Base-by-base conservation (phyloP, 345 rosid species). In the Odontarrhena argentea region DNA sequence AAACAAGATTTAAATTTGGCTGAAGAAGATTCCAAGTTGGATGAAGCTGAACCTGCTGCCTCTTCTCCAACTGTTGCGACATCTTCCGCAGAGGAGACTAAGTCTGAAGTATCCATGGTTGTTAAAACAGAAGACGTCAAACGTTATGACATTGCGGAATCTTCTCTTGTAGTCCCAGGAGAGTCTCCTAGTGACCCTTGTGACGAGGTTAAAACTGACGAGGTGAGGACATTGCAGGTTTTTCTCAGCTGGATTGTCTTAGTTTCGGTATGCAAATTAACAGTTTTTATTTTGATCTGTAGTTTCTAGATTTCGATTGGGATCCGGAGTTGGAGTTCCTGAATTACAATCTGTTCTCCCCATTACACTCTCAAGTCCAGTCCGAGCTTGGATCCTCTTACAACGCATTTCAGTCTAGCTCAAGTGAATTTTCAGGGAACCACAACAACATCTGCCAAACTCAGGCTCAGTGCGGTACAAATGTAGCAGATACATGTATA, bases 1-100 rank as follows among this genome's bases (percentile, higher is more conserved):
- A 89, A 89, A 69, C 77, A 85, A 67, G 91, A 84, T 26, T 71
- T 62, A 41, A 66, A 37, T 14, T 40, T 68, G 56, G 49, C 14
- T 0, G 78, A 69, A 26, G 79, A 74, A 49, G 80, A 47, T 67
- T 59, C 55, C 0, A 67, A 67, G 43, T 52, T 54, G 43, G 83
- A 76, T 49, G 91, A 81, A 47, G 73, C 67, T 68, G 84, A 80
- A 25, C 70, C 70, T 4, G 42, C 40, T 66, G 62, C 52, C 9
- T 77, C 66, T n/a, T 75, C 84, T 62, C 86, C 84, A 49, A 63
- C 76, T 0, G 46, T 62, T 7, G 74, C 32, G 41, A 70, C 57
- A 13, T 73, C 71, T 44, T 79, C 77, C 55, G 73, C 76, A 0
- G 81, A 60, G 18, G 81, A 50, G 34, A 34, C 48, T 18, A 68